Base-by-base conservation (phyloP, 2,329 filamentous ascomycete species). In the Penicillium sp. region DNA sequence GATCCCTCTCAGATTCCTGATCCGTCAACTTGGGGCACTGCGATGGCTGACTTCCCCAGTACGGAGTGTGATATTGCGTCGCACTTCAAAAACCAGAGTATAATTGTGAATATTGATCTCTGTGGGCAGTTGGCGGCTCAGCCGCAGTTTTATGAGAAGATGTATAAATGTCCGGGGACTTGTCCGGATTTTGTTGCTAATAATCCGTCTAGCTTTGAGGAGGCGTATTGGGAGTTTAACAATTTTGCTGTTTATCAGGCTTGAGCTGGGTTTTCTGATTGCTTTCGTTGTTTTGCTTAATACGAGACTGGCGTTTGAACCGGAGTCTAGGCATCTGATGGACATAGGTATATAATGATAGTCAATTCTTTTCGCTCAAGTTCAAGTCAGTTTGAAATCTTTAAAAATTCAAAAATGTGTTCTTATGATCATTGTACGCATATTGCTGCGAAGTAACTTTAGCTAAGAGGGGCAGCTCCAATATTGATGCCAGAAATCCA, bases 201-300 rank as follows among this genome's bases (percentile, higher is more conserved):
- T 53, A 82, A 85, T 62, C 85, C 81, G 21, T 72, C 68, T 21
- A 82, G 74, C 2, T 89, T 85, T 69, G 77, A 73, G 44, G 80
- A 84, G 66, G 87, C 83, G 1, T 90, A 80, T 68, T 91, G 83
- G 88, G 85, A 85, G 73, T 87, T 89, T 74, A 83, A 81, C 2
- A 71, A 76, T 10, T 87, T 89, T 61, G 76, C 83, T 60, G 80
- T 89, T 2, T 89, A 87, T 67, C 73, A 78, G 61, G 72, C 76
- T 54, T 39, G 33, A 39, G n/a, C 3, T 39, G n/a, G n/a, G 9
- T 9, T 19, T 19, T 9, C 9, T 19, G n/a, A 23, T 42, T 23
- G 39, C 39, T 42, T 42, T 23, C 23, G 31, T 16, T 33, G 31
- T 33, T 16, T 16, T 33, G 31, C 31, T 33, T 14, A 4, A 7